phyloP scores from a whole-genome alignment of 139 green algal species.

The Nannochloris sp. region DNA sequence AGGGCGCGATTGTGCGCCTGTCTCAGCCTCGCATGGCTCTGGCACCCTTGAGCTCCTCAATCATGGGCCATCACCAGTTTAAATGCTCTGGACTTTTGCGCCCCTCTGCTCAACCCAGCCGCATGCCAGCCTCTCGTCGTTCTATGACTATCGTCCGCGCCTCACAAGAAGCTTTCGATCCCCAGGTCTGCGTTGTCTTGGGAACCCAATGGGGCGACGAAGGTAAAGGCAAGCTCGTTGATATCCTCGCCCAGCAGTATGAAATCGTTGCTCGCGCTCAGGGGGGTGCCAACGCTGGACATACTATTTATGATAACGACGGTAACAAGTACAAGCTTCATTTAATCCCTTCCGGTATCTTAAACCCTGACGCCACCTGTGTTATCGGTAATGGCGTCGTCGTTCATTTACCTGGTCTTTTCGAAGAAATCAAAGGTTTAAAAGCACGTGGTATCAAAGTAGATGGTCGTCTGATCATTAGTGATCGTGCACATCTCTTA shows the following conservation, averaged over 20 bases:
- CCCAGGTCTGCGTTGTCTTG: conserved; percentile 83
- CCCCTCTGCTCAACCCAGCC: neutral
- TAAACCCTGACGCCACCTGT: conserved; percentile 84
- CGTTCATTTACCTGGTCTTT: conserved; percentile 88
- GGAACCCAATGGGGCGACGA: conserved; percentile 99
- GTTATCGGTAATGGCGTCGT: conserved; percentile 97
- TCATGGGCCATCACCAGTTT: too few species aligned
- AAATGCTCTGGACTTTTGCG: neutral
- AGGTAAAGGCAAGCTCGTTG: conserved; percentile 99
- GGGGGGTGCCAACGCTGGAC: conserved; percentile 96
- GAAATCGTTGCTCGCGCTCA: conserved; percentile 91
- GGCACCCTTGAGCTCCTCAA: too few species aligned
- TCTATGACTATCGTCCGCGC: neutral
- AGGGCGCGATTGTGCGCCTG: neutral
- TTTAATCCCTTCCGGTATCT: conserved; percentile 92
- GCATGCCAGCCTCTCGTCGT: neutral
- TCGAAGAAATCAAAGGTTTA: conserved; percentile 81
- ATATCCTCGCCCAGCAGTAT: conserved; percentile 95
- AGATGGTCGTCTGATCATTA: conserved; percentile 64
- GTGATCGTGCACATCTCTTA: conserved; percentile 90
- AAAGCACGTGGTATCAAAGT: conserved; percentile 31
- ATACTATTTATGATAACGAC: conserved; percentile 97
- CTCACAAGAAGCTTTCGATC: conserved; percentile 20
- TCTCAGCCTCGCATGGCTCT: neutral
- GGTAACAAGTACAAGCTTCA: conserved; percentile 98